These are phyloP conservation scores for Yamadazyma aaseri DNA, from an alignment of 1,139 yeast genomes.

Conservation along the genomic window DNA sequence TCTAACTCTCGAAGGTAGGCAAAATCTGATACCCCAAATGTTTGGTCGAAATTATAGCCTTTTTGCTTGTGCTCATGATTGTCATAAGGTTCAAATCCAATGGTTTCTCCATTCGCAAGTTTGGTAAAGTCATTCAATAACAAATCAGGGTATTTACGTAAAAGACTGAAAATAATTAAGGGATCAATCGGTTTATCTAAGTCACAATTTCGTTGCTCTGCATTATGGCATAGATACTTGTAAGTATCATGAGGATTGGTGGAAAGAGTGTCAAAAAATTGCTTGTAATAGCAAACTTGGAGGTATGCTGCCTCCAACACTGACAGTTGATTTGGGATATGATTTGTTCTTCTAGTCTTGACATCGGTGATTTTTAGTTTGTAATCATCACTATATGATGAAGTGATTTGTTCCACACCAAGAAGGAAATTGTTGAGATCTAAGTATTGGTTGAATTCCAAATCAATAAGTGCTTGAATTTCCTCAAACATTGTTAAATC, in stretches of 20 bases:
- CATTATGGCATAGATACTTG: slow-evolving; percentile 42
- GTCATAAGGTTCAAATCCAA: slow-evolving; percentile 46
- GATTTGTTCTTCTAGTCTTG: slow-evolving; percentile 49
- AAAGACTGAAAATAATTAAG: slow-evolving; percentile 31
- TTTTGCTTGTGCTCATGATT: slow-evolving; percentile 5
- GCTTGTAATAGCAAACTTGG: slow-evolving; percentile 59
- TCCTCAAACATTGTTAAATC: slow-evolving; percentile 26
- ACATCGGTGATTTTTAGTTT: slow-evolving; percentile 48
- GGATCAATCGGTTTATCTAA: slow-evolving; percentile 50
- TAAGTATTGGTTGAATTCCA: slow-evolving; percentile 11
- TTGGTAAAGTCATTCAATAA: slow-evolving; percentile 42
- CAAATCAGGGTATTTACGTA: slow-evolving; percentile 33
- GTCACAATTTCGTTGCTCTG: slow-evolving; percentile 42
- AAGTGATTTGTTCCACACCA: slow-evolving; percentile 17
- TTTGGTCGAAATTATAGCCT: slow-evolving; percentile 11
- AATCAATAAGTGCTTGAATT: slow-evolving; percentile 16
- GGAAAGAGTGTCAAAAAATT: slow-evolving; percentile 39
- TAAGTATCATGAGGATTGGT: slow-evolving; percentile 24
- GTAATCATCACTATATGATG: slow-evolving; percentile 16
- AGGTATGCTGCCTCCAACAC: slow-evolving; percentile 49
- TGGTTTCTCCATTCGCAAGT: slow-evolving; percentile 43
- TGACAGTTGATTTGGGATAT: slow-evolving; percentile 45
- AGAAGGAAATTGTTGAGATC: slow-evolving; percentile 24
- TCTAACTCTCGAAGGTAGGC: slow-evolving; percentile 14
- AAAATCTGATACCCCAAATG: slow-evolving; percentile 9